Percentiles rank a stretch among this genome's conserved stretches.
Conservation (phyloP, 768 basidiomycete species). For the Podaxis sp. region DNA sequence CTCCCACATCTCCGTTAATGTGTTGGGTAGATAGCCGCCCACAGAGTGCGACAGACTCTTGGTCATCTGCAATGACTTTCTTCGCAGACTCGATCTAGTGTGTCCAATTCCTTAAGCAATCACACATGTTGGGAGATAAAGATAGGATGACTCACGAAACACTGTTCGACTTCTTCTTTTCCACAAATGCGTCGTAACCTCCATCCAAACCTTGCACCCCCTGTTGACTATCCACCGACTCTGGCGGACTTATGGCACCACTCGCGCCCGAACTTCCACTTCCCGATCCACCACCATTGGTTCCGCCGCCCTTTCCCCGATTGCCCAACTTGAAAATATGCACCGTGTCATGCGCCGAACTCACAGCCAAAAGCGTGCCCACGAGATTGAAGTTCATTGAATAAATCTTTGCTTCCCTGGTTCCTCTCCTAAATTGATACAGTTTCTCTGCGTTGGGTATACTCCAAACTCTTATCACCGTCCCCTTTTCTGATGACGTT, state of each 20-base stretch:
- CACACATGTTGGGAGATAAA: slow-evolving; percentile 2
- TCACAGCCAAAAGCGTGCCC: slow-evolving; percentile 83
- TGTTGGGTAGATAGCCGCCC: slow-evolving; percentile 84
- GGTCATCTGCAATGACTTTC: slow-evolving; percentile 73
- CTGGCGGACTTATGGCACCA: slow-evolving; percentile 55
- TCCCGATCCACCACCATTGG: slow-evolving; percentile 8
- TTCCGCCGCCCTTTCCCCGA: slow-evolving; percentile 9
- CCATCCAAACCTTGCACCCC: slow-evolving; percentile 58
- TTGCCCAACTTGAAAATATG: slow-evolving; percentile 88
- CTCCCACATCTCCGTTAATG: slow-evolving; percentile 95
- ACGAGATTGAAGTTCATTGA: slow-evolving; percentile 80
- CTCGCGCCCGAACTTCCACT: slow-evolving; percentile 18
- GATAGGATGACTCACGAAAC: slow-evolving; percentile 48
- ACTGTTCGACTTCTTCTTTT: slow-evolving; percentile 65
- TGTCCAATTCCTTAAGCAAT: background rate
- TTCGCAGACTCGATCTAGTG: slow-evolving; percentile 37
- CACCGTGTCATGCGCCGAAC: slow-evolving; percentile 91
- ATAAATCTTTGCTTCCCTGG: slow-evolving; percentile 81
- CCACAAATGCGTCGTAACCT: slow-evolving; percentile 85
- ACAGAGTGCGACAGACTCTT: slow-evolving; percentile 75
- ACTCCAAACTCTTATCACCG: slow-evolving; percentile 93
- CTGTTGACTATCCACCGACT: slow-evolving; percentile 63
- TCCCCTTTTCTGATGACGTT: slow-evolving; percentile 92
- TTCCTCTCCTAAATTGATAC: slow-evolving; percentile 93
- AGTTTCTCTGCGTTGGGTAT: slow-evolving; percentile 90